Evolutionary conservation across 306 rosid genomes (phyloP), one percentile per base, ranked within the genome.

Genomic region (Ochetophila trinervis): DNA sequence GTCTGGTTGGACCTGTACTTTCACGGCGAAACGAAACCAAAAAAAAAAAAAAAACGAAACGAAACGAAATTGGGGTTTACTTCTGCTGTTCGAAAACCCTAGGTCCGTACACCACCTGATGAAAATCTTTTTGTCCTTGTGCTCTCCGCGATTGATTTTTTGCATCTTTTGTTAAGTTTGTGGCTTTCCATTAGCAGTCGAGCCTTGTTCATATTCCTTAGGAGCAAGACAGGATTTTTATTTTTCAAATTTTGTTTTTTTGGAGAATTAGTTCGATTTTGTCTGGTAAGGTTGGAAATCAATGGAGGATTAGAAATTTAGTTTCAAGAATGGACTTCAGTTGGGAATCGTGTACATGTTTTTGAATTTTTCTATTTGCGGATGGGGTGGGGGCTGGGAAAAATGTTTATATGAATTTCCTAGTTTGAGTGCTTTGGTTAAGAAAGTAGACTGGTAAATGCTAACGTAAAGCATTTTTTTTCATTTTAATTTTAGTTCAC

Each of bases 71-170:
- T 6, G 19, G 54, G 48, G 36, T 62, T 21, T 36, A 21, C 35
- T 17, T 50, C 54, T 18, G 23, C 32, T 19, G 45, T 21, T 62
- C 21, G 54, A 75, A 40, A 88, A 82, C 86, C 87, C 89, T 83
- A 81, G 76, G 77, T 85, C 77, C 62, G 77, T 65, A 10, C 24
- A 40, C 51, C 10, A 35, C 13, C 49, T 45, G 9, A 36, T 37
- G 68, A 59, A 60, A 54, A 12, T 11, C 19, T 3, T 5, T 12
- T 24, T 60, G 53, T 8, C 54, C 37, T 2, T 21, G 32, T 17
- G 57, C 34, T 57, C 53, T 36, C 35, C 24, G 60, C 42, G 14
- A 23, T 74, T 66, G 60, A 42, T 78, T 66, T 42, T 16, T 5
- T 15, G 30, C 18, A 11, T 27, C 57, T 52, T 64, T 5, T 27